phyloP scores from a whole-genome alignment of 371 early-diverging fungal genomes.

The Haplosporangium sp. region DNA sequence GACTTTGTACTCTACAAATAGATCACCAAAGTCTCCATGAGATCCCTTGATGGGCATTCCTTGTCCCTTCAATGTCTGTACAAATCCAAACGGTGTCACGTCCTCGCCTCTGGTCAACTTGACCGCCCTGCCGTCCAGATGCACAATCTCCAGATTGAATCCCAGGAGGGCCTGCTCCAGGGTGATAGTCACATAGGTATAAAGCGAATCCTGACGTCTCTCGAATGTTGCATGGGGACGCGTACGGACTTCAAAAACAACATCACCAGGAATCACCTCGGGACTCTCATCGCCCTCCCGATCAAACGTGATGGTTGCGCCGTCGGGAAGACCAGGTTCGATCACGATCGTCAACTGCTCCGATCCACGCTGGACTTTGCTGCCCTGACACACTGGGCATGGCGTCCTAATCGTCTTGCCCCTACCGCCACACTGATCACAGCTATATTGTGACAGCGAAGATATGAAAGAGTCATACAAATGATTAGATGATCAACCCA shows the following conservation, averaged over 20 bases:
- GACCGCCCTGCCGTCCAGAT: conserved; percentile 84
- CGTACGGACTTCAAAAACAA: conserved; percentile 86
- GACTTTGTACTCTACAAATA: conserved; percentile 91
- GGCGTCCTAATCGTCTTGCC: conserved; percentile 85
- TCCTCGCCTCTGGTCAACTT: conserved; percentile 64
- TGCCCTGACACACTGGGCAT: conserved; percentile 88
- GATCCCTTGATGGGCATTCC: conserved; percentile 78
- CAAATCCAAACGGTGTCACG: conserved; percentile 76
- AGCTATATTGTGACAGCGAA: conserved; percentile 55
- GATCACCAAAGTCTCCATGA: conserved; percentile 78
- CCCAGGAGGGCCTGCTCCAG: conserved; percentile 86
- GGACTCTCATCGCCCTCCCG: conserved; percentile 94
- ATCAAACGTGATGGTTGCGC: conserved; percentile 84
- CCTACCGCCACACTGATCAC: conserved; percentile 90
- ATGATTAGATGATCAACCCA: no score
- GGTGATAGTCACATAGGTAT: conserved; percentile 83
- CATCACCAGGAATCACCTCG: conserved; percentile 88
- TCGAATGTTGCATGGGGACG: conserved; percentile 84
- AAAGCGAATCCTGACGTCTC: conserved; percentile 86
- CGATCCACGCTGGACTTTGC: conserved; percentile 85
- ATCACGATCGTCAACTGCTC: conserved; percentile 85
- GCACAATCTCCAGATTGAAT: conserved; percentile 82
- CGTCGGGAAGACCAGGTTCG: conserved; percentile 90
- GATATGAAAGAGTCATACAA: background rate
- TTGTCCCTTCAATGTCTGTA: conserved; percentile 82